These are phyloP conservation scores for Candida anglica DNA, from an alignment of 805 yeast species.

Conservation along the genomic window DNA sequence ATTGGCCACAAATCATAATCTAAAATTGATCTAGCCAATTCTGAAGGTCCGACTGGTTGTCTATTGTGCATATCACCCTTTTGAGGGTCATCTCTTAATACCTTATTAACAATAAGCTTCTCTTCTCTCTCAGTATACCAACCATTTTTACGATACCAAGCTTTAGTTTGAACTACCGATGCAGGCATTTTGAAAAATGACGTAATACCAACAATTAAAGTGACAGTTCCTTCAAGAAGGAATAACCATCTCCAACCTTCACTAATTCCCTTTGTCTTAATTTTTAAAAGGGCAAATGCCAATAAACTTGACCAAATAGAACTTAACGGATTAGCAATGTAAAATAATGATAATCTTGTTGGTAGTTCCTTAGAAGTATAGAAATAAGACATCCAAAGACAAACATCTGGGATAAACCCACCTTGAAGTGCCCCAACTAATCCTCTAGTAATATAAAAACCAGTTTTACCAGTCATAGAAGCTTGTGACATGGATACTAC, in stretches of 20 bases:
- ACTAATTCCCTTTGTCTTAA: constrained; percentile 21
- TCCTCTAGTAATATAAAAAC: constrained; percentile 47
- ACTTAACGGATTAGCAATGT: constrained; percentile 48
- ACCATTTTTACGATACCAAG: constrained; percentile 43
- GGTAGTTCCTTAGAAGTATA: constrained; percentile 58
- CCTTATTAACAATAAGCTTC: constrained; percentile 24
- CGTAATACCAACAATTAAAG: constrained; percentile 45
- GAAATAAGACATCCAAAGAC: constrained; percentile 64
- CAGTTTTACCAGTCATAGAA: constrained; percentile 33
- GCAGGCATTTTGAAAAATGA: constrained; percentile 45
- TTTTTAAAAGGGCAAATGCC: constrained; percentile 5
- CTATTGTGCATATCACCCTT: constrained; percentile 30
- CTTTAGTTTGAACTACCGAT: constrained; percentile 44
- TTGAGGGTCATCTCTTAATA: constrained; percentile 25
- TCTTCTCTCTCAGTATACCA: constrained; percentile 27
- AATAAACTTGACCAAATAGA: constrained; percentile 8
- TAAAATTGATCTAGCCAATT: constrained; percentile 13
- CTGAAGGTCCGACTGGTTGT: constrained; percentile 17
- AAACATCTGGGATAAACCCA: constrained; percentile 64
- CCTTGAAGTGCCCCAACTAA: constrained; percentile 60
- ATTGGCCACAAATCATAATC: constrained; percentile 27
- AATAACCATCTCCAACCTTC: constrained; percentile 63
- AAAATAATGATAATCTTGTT: constrained; percentile 52
- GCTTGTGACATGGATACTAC: constrained; percentile 52
- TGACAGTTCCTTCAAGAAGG: constrained; percentile 53